Conservation (phyloP, 805 yeast species). For the Suhomyces emberorum region DNA sequence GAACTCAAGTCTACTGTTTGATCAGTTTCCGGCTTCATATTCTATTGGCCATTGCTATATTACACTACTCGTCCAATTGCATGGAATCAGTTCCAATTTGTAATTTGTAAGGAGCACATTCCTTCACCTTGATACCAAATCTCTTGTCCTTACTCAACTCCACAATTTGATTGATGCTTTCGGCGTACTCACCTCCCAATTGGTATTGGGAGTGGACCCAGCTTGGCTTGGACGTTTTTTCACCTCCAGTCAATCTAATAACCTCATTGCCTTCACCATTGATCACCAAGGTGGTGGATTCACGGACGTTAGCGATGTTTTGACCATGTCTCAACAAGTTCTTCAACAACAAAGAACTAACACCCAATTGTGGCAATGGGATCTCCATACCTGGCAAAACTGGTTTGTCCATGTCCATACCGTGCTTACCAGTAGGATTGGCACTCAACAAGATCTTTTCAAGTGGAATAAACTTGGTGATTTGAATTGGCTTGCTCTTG, state of each 20-base stretch:
- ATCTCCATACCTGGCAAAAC: constrained; percentile 69
- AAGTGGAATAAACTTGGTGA: constrained; percentile 72
- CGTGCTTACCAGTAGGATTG: constrained; percentile 64
- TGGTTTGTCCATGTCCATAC: constrained; percentile 64
- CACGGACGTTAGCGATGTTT: constrained; percentile 56
- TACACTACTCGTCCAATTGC: constrained; percentile 16
- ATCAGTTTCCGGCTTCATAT: background rate
- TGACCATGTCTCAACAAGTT: constrained; percentile 49
- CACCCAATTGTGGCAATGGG: constrained; percentile 71
- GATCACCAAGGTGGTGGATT: constrained; percentile 70
- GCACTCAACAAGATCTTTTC: constrained; percentile 58
- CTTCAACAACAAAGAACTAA: constrained; percentile 65
- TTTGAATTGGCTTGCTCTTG: constrained; percentile 67
- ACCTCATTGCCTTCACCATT: constrained; percentile 50
- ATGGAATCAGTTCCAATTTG: constrained; percentile 9
- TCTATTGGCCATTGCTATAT: background rate
- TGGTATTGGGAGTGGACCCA: constrained; percentile 84
- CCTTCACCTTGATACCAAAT: constrained; percentile 65
- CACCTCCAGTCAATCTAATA: constrained; percentile 79
- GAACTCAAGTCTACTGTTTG: too few relatives aligned
- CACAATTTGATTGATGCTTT: constrained; percentile 52
- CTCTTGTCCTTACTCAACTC: constrained; percentile 62
- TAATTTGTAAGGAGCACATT: constrained; percentile 54
- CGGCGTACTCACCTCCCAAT: constrained; percentile 45
- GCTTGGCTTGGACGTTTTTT: constrained; percentile 63